Base-by-base conservation (phyloP, 2,329 filamentous ascomycete species). In the Cladosporium sp. region DNA sequence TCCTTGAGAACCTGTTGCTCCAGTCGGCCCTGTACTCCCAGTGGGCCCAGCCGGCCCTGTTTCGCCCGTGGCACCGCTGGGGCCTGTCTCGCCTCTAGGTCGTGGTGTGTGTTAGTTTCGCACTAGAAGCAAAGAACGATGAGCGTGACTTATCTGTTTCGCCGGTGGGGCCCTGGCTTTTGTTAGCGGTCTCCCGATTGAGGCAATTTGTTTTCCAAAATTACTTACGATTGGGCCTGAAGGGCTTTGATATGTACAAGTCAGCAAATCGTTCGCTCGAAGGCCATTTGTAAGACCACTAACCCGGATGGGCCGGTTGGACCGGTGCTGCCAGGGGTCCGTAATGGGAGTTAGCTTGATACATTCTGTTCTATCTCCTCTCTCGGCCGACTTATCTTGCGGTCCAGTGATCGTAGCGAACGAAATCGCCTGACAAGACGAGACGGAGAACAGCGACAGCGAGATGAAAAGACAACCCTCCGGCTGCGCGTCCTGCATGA, bases 401-500 rank as follows among this genome's bases (percentile, higher is more conserved):
- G 50, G 50, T 5, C 50, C 43, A 16, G 44, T 46, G 3, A 46
- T 42, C 9, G 50, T 53, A 3, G 42, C 56, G 28, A 58, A 42
- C 14, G 52, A 41, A 4, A 63, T 51, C 8, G 54, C 59, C 41
- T 61, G 59, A 48, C 61, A 65, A 34, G 55, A 59, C 10, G 59
- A 58, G 8, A 60, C 60, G 9, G 58, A 57, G 37, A 62, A 63
- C 14, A 64, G 43, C 22, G 59, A 59, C 43, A 66, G 48, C 44
- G 60, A 56, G 32, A 66, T 61, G 28, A 56, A 61, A 10, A 58
- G 33, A 48, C 63, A 66, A 2, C 59, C 62, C 32, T 49, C 43
- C 9, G 63, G 64, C 43, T 59, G 56, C 1, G 53, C 57, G 45
- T 59, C 54, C 10, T 62, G 48, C 28, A 58, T 54, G 38, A 64